A percentile compares a stretch with the other conserved stretches of the same genome.
phyloP scores from a whole-genome alignment of 176 grass and related monocot species.

The Carex myosuroides region DNA sequence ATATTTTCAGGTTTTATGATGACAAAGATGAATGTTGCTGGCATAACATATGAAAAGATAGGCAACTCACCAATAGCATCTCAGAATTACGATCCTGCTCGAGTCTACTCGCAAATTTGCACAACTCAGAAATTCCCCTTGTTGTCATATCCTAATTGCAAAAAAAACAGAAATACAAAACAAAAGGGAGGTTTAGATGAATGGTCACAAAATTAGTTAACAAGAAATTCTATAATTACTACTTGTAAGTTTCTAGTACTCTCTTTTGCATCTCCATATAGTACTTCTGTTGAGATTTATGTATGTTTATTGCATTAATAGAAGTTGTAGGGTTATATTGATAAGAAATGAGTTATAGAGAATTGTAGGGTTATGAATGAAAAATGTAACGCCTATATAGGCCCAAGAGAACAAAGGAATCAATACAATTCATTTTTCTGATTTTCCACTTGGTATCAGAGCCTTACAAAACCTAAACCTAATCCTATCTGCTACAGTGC shows the following conservation, averaged over 20 bases:
- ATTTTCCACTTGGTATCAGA: too few relatives aligned
- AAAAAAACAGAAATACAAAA: not conserved
- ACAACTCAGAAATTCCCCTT: slow-evolving; percentile 70
- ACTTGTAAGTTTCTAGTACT: not conserved
- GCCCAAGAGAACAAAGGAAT: too few relatives aligned
- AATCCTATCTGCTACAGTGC: too few relatives aligned
- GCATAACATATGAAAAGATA: not conserved
- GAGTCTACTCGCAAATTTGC: slow-evolving; percentile 63
- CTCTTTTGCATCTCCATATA: not conserved
- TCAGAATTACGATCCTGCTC: slow-evolving; percentile 51
- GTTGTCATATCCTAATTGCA: slow-evolving; percentile 57
- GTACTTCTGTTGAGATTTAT: too few relatives aligned
- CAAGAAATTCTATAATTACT: not conserved
- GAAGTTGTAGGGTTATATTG: too few relatives aligned
- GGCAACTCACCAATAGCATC: slow-evolving; percentile 41
- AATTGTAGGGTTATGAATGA: too few relatives aligned
- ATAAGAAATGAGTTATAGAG: too few relatives aligned
- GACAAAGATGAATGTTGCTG: not conserved
- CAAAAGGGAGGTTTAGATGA: not conserved
- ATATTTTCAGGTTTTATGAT: not conserved
- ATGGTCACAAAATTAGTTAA: not conserved
- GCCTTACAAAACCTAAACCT: too few relatives aligned
- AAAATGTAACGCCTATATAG: too few relatives aligned
- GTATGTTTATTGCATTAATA: too few relatives aligned
- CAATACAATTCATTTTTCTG: too few relatives aligned